Evolutionary conservation across 2,329 filamentous ascomycete species (phyloP), one percentile per base, ranked within the genome.

Genomic region (Aspergillus chevalieri): DNA sequence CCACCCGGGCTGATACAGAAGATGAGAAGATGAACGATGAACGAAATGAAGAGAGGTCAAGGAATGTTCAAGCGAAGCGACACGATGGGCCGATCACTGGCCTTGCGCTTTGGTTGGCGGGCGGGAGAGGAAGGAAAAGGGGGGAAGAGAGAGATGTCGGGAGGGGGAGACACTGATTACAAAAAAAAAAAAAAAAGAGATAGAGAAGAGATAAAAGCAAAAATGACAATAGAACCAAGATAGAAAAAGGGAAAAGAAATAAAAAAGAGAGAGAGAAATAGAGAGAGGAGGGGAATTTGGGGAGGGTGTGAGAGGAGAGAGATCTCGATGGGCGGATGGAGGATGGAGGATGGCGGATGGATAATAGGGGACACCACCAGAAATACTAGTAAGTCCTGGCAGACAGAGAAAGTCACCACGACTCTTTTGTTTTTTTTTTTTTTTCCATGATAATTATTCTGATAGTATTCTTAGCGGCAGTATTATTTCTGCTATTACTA

Each of bases 201-300:
- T 67, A 68, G 63, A 64, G 57, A 66, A 28, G 39, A 39, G 30
- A 50, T 47, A 34, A 43, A 47, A 43, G 38, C n/a, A 62, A 55
- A 50, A 55, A 61, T 55, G 54, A 12, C 26, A 12, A 28, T 28
- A 28, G 26, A 28, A 28, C 12, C 26, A 12, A 12, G 26, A 28
- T 28, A 28, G 26, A 12, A 28, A 28, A 28, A 56, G 49, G 56
- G 52, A 56, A 57, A 59, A 58, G 57, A 59, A 60, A 61, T 57
- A 55, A 57, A 61, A 62, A 58, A 62, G 59, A 61, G 68, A 69
- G 64, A 64, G 58, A 67, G 64, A 56, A 53, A 49, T 52, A 54
- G 57, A 47, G 49, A 55, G 52, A 54, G 43, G 48, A 47, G 50
- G 56, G 58, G 57, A 57, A 53, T 58, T 44, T n/a, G n/a, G 47